Conservation (phyloP, 2,329 filamentous ascomycete genomes). For the Neofusicoccum sp. region DNA sequence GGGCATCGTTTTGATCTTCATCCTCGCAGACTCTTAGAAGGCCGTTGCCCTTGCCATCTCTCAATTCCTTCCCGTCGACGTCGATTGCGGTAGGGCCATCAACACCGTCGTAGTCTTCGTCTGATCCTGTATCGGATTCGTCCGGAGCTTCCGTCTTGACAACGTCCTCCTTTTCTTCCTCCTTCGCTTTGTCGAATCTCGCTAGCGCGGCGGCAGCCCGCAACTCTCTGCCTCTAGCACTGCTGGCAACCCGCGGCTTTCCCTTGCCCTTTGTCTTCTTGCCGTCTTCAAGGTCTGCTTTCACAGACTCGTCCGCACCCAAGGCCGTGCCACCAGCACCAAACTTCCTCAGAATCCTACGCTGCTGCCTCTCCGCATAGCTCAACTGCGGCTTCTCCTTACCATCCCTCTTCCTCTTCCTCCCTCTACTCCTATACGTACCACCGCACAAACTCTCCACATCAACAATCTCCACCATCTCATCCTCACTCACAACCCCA, state of each 20-base stretch:
- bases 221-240: slow-evolving; percentile 73
- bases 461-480: slow-evolving; percentile 64
- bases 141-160: slow-evolving; percentile 25
- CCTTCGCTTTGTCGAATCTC: slow-evolving; percentile 62
- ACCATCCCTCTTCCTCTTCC: slow-evolving; percentile 9
- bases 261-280: slow-evolving; percentile 54
- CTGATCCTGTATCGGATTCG: slow-evolving; percentile 28
- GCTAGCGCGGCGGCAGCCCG: slow-evolving; percentile 76
- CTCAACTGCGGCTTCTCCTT: slow-evolving; percentile 51
- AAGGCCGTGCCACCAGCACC: slow-evolving; percentile 69
- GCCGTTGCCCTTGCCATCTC: slow-evolving; percentile 66
- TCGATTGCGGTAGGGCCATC: slow-evolving; percentile 60
- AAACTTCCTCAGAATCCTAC: slow-evolving; percentile 75
- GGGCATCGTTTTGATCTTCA: slow-evolving; percentile 54
- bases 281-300: slow-evolving; percentile 68
- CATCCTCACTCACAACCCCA: slow-evolving; percentile 52
- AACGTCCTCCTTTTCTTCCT: slow-evolving; percentile 46
- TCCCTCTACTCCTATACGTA: slow-evolving; percentile 63
- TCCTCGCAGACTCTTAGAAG: slow-evolving; percentile 63
- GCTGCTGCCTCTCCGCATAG: slow-evolving; percentile 74
- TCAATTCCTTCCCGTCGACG: slow-evolving; percentile 64
- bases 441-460: slow-evolving; percentile 75
- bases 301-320: slow-evolving; percentile 68
- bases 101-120: slow-evolving; percentile 39
- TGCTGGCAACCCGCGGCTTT: slow-evolving; percentile 74